Conservation (phyloP, 2,329 filamentous ascomycete species). For the Phaeomoniella chlamydospora region DNA sequence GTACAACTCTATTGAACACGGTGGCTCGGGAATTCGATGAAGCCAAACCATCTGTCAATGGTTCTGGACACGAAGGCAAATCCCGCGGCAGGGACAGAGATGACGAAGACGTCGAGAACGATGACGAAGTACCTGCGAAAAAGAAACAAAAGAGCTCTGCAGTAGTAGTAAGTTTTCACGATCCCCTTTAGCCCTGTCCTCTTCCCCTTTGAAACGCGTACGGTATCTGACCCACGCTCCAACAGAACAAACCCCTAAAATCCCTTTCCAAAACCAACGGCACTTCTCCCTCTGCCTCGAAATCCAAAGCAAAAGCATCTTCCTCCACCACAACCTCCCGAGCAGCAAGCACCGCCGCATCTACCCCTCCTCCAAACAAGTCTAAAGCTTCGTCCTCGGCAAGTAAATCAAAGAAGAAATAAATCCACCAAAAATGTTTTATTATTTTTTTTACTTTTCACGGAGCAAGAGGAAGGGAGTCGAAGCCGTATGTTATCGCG, state of each 20-base stretch:
- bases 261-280: not conserved
- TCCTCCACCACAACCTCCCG: not conserved
- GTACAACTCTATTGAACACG: conserved; percentile 85
- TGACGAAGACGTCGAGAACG: conserved; percentile 75
- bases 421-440: too few species aligned
- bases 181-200: not conserved
- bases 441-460: too few species aligned
- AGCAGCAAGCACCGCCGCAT: not conserved
- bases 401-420: not conserved
- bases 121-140: conserved; percentile 65
- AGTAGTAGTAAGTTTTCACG: conserved; percentile 61
- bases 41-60: conserved; percentile 35
- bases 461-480: too few species aligned
- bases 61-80: conserved; percentile 54
- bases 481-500: too few species aligned
- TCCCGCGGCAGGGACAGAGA: conserved; percentile 42
- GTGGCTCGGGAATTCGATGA: conserved; percentile 87
- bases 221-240: not conserved
- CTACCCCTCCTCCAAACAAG: not conserved
- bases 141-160: conserved; percentile 80
- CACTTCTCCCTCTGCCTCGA: not conserved
- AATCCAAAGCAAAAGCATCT: not conserved
- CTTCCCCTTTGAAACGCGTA: not conserved
- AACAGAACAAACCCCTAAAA: not conserved
- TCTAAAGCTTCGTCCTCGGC: not conserved